phyloP scores from a whole-genome alignment of 352 stramenopile species.

The Globisporangium sylvaticum region DNA sequence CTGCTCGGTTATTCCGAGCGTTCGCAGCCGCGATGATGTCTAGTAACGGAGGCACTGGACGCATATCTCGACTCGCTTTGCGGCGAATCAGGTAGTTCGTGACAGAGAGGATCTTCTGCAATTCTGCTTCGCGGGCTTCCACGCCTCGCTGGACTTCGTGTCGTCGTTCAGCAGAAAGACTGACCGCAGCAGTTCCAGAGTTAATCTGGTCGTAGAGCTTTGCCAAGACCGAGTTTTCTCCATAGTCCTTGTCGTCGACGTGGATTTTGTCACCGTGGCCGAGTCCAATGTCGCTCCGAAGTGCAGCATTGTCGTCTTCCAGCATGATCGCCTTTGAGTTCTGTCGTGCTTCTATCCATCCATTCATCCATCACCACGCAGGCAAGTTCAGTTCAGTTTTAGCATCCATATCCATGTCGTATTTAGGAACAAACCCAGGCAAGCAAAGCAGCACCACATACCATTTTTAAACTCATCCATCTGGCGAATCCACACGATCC shows the following conservation, averaged over 20 bases:
- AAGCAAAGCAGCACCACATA: constrained; percentile 18
- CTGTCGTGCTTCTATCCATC: constrained; percentile 50
- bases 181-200: constrained; percentile 71
- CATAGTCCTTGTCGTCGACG: constrained; percentile 77
- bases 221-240: constrained; percentile 70
- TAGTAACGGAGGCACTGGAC: constrained; percentile 8
- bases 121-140: constrained; percentile 75
- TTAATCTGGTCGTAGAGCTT: constrained; percentile 87
- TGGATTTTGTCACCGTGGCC: constrained; percentile 88
- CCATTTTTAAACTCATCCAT: constrained; percentile 82
- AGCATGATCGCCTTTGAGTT: constrained; percentile 69
- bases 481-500: constrained; percentile 88
- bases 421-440: neutral
- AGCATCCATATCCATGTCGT: neutral
- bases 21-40: constrained; percentile 21
- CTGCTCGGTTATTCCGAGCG: constrained; percentile 9
- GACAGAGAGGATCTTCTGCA: constrained; percentile 79
- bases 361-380: neutral
- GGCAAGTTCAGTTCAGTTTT: neutral
- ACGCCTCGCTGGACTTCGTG: constrained; percentile 87
- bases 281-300: constrained; percentile 82
- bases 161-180: constrained; percentile 77
- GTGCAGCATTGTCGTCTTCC: constrained; percentile 54
- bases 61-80: constrained; percentile 45
- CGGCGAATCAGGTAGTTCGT: constrained; percentile 80